Base-by-base conservation (phyloP, 176 grass and related monocot species). In the Aegilops sharonensis region DNA sequence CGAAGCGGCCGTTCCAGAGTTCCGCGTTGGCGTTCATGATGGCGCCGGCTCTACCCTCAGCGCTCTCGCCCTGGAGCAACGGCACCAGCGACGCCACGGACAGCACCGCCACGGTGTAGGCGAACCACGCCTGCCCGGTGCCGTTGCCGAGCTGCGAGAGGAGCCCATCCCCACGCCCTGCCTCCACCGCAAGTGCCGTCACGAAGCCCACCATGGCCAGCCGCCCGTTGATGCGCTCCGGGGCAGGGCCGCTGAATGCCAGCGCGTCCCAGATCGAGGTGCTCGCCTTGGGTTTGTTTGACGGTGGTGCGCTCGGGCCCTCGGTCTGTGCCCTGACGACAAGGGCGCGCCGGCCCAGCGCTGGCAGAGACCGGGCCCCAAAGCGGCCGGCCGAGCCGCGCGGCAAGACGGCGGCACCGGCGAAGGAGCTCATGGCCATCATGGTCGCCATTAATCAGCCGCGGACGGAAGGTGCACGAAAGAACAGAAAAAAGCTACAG, bases 1-100 rank as follows among this genome's bases (percentile, higher is more conserved):
- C 94, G 70, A 92, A 79, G 12, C 92, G 81, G 0, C 92, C 92
- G 14, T 97, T 97, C 92, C 94, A 97, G 66, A 97, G 68, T 88
- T 97, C 94, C 0, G 94, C 94, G 66, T 91, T 60, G 24, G 88
- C 90, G 31, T 34, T 94, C 86, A 92, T 88, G 18, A 94, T 1
- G 23, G 43, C 81, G 0, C 50, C 39, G 8, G 82, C 75, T 50
- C 86, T 89, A 0, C 17, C 69, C 71, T 90, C 78, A 2, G 68
- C 91, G 64, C 52, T 93, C 5, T 78, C 78, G 11, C 94, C 94
- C 9, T 76, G 78, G 11, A 96, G 90, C 52, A 96, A 25, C 8
- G 94, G 94, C 54, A 86, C 87, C 36, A 96, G 48, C 3, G 94
- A 96, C 20, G 94, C 94, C 2, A 52, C 89, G 0, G 94, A 90